These are phyloP conservation scores for Capsicum pubescens DNA, from an alignment of 257 asterid genomes.

Conservation along the genomic window DNA sequence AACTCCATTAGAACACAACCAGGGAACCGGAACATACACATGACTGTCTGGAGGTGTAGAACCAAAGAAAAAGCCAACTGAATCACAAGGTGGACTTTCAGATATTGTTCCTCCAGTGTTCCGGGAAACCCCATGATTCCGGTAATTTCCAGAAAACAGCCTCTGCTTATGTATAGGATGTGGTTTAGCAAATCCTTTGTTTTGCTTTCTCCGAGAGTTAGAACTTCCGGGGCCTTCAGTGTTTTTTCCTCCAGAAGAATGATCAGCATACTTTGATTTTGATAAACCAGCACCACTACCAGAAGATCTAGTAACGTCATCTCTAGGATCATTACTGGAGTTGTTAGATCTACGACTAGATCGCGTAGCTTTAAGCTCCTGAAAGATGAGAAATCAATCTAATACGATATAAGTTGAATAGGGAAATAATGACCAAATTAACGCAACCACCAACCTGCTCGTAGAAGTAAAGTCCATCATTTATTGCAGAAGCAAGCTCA, in stretches of 20 bases:
- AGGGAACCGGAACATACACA: constrained; percentile 54
- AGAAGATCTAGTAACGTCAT: constrained; percentile 54
- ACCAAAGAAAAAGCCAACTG: constrained; percentile 93
- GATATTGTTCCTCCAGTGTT: constrained; percentile 52
- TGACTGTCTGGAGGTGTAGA: constrained; percentile 83
- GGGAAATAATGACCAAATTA: constrained; percentile 27
- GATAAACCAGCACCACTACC: constrained; percentile 43
- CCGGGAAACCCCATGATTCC: constrained; percentile 57
- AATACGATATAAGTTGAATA: neutral
- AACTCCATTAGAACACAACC: neutral
- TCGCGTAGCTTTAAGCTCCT: constrained; percentile 73
- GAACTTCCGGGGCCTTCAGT: constrained; percentile 53
- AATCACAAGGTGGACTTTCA: constrained; percentile 81
- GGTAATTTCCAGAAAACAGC: constrained; percentile 57
- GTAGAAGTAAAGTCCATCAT: constrained; percentile 82
- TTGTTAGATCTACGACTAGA: constrained; percentile 47
- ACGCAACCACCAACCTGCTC: constrained; percentile 74
- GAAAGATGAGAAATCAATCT: constrained; percentile 37
- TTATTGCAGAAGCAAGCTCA: constrained; percentile 90
- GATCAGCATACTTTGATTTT: constrained; percentile 52
- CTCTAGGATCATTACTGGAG: constrained; percentile 49
- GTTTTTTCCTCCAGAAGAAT: constrained; percentile 54
- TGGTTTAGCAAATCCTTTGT: constrained; percentile 66
- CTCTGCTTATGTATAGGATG: constrained; percentile 63
- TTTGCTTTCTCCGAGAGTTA: constrained; percentile 63